Base-by-base conservation (phyloP, 2,329 filamentous ascomycete species). In the Scedosporium boydii region DNA sequence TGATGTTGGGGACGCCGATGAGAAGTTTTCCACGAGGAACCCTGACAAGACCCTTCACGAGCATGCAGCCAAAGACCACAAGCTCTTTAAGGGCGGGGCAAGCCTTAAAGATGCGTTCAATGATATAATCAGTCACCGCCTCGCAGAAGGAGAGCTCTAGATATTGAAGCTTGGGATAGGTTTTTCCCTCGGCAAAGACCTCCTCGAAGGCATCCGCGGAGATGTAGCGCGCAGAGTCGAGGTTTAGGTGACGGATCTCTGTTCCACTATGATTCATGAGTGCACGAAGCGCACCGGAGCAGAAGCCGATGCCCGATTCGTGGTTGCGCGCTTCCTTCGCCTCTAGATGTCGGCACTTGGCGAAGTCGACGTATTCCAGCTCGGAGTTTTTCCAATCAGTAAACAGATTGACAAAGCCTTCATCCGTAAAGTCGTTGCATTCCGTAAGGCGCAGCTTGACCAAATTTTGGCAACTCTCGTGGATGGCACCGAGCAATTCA, bases 141-240 rank as follows among this genome's bases (percentile, higher is more conserved):
- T 86, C 84, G 67, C 86, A 88, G 72, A 96, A 96, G 61, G 87
- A 90, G 53, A 95, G 78, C 71, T 96, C 91, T 53, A 96, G 77
- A 63, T 88, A 83, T 64, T 78, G 77, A 41, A 98, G 78, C 10
- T 85, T 78, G 0, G 88, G 85, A 67, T 96, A 97, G 1, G 61
- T 65, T 55, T 81, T 83, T 26, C 79, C 80, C 7, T 76, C 74
- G 5, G 78, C 75, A 69, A 98, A 97, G 0, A 89, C 87, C 9
- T 87, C 81, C 65, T 90, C 85, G 64, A 96, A 92, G 0, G 90
- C 86, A 16, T 82, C 76, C 41, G 82, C 79, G 1, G 85, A 82
- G 65, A 98, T 93, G 71, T 96, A 89, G 3, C 93, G 87, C 70
- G 91, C 96, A 0, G 88, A 90, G 14, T 90, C 84, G n/a, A 97